These are phyloP conservation scores for Circinella umbellata DNA, from an alignment of 371 early-diverging fungal genomes.

Conservation along the genomic window DNA sequence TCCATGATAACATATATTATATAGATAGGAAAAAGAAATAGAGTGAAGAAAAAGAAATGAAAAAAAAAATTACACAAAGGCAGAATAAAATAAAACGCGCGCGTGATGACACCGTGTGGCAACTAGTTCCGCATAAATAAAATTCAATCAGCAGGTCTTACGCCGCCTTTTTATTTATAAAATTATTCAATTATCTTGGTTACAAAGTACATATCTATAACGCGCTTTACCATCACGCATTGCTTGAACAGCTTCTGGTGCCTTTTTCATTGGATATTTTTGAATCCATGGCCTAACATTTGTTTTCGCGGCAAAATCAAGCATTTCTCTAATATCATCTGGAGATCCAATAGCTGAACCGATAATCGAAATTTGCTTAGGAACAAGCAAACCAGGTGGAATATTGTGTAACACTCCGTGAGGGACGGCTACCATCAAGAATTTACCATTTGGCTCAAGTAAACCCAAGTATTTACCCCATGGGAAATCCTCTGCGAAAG, in stretches of 20 bases:
- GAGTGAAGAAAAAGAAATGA: neutral
- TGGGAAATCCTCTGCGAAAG: slow-evolving; percentile 41
- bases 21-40: too few species aligned
- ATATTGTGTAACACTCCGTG: slow-evolving; percentile 44
- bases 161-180: neutral
- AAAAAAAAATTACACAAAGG: too few species aligned
- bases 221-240: slow-evolving; percentile 68
- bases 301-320: slow-evolving; percentile 72
- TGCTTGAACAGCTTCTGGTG: slow-evolving; percentile 64
- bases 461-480: slow-evolving; percentile 46
- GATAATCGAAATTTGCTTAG: slow-evolving; percentile 53
- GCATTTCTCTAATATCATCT: slow-evolving; percentile 60
- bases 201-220: slow-evolving; percentile 69
- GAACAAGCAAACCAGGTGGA: slow-evolving; percentile 34
- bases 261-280: slow-evolving; percentile 60
- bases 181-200: slow-evolving; percentile 17
- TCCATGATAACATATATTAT: neutral
- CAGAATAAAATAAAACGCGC: neutral
- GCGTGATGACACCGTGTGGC: neutral
- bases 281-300: slow-evolving; percentile 71
- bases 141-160: too few species aligned
- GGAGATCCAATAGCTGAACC: slow-evolving; percentile 76
- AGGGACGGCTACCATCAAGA: slow-evolving; percentile 68
- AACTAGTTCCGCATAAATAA: too few species aligned
- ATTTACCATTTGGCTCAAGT: slow-evolving; percentile 49